Evolutionary conservation across 148 eudicot species (phyloP), one percentile per base, ranked within the genome.

Genomic region (Nyssa sinensis): DNA sequence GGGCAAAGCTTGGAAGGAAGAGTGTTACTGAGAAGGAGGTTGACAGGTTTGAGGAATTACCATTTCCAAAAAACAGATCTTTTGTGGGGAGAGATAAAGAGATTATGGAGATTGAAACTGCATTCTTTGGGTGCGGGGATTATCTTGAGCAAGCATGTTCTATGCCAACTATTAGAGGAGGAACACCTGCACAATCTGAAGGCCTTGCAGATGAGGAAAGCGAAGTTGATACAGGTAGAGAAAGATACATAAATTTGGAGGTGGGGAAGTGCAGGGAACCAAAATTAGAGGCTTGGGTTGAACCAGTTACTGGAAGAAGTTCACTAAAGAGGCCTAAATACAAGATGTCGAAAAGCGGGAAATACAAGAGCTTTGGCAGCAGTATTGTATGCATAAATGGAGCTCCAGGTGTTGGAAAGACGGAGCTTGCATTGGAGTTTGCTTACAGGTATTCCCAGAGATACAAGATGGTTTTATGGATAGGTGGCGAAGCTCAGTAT

Each of bases 391-490:
- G 92, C 79, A 85, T 93, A 66, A 87, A 70, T 53, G 98, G 98
- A 37, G 75, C 81, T 31, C 73, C 87, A 1, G 98, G 98, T 21
- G 73, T 86, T 49, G 98, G 98, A n/a, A 93, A 93, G 74, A 93
- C 98, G 0, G 92, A 93, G 79, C 85, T 93, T 19, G 98, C 92
- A 27, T 80, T 93, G 70, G 98, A 93, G 74, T 93, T 90, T 69
- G 96, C 98, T 10, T 75, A 80, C 77, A 89, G 83, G 55, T 74
- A 87, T 66, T 78, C 85, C 6, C 92, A 91, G 10, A 86, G 91
- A 75, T 93, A 93, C 82, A 93, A 87, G 75, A 86, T 84, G 98
- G 96, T 93, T 25, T 74, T 93, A 60, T 93, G 96, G 98, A 79
- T 89, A 12, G 96, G 98, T 2, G 98, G 98, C 8, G 98, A 93